A percentile compares a stretch with the other conserved stretches of the same genome.
These are phyloP conservation scores for Spergularia bocconei DNA, from an alignment of 148 eudicot species.

Conservation along the genomic window DNA sequence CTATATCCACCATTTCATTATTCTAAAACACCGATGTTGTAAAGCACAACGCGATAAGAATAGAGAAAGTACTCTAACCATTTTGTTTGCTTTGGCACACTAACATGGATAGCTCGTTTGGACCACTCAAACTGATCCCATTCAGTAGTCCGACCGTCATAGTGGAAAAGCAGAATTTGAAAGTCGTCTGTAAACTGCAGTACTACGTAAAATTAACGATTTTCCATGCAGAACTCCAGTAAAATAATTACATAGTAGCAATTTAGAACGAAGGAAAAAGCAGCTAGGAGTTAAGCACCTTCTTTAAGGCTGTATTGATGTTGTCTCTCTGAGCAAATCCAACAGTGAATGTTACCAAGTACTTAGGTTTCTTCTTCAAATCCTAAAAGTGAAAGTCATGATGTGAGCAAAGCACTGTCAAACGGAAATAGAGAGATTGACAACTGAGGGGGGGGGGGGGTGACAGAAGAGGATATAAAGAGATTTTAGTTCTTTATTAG, in stretches of 20 bases:
- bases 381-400: slow-evolving; percentile 48
- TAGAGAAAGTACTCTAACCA: slow-evolving; percentile 36
- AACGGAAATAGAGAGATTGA: background rate
- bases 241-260: background rate
- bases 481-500: too few relatives aligned
- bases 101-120: slow-evolving; percentile 72
- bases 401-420: background rate
- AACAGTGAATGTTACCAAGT: slow-evolving; percentile 90
- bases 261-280: background rate
- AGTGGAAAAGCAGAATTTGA: slow-evolving; percentile 86
- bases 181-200: slow-evolving; percentile 86
- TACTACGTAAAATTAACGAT: slow-evolving; percentile 14
- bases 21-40: background rate
- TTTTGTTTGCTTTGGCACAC: slow-evolving; percentile 69
- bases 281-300: slow-evolving; percentile 37
- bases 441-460: background rate
- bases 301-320: slow-evolving; percentile 71
- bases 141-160: slow-evolving; percentile 83
- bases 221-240: background rate
- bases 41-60: background rate
- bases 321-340: slow-evolving; percentile 72
- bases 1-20: background rate
- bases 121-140: slow-evolving; percentile 97
- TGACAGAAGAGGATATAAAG: too few relatives aligned
- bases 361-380: slow-evolving; percentile 70